Base-by-base conservation (phyloP, 805 yeast genomes). In the Lipomyces lipofer region DNA sequence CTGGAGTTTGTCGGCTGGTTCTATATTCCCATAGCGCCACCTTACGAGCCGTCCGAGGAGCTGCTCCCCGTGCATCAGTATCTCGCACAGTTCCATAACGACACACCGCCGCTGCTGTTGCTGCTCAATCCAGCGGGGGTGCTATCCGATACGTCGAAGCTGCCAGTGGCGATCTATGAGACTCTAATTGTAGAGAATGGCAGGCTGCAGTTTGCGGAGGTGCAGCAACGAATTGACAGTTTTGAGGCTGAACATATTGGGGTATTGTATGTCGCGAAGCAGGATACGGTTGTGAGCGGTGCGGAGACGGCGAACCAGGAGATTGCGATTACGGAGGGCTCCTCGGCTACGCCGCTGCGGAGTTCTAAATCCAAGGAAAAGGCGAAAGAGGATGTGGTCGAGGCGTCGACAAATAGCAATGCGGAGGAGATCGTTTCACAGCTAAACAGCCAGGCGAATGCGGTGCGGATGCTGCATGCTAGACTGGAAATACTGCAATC, bases 1-100 rank as follows among this genome's bases (percentile, higher is more conserved):
- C 63, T 67, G 24, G 69, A 69, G 6, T 54, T 70, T 12, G 49
- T 71, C 10, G 74, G 74, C 6, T 67, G 71, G 71, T 71, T 67
- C 50, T 54, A 60, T 24, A 59, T 68, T 2, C 59, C 62, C 44
- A 9, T 33, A n/a, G 17, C 12, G 22, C 47, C 56, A n/a, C 59
- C 62, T 10, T 54, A 47, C 17, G 70, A 66, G 51, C 60, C 63
- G 19, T 42, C 53, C 3, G 52, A 44, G 27, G 51, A 40, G 17
- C 29, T 58, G 8, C 45, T 58, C 12, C 50, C 47, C 28, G 40
- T 56, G 24, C 62, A 58, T 32, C 39, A 51, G 13, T 50, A 45
- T 15, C 54, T 58, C 17, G 39, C 60, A 13, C 24, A 36, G 21
- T 53, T 58, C 19, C 60, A 56, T 50, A 51, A 49, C 43, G 62